A percentile compares a stretch with the other conserved stretches of the same genome.
Conservation (phyloP, 495 filamentous ascomycete species). For the Penicillium nucicola region DNA sequence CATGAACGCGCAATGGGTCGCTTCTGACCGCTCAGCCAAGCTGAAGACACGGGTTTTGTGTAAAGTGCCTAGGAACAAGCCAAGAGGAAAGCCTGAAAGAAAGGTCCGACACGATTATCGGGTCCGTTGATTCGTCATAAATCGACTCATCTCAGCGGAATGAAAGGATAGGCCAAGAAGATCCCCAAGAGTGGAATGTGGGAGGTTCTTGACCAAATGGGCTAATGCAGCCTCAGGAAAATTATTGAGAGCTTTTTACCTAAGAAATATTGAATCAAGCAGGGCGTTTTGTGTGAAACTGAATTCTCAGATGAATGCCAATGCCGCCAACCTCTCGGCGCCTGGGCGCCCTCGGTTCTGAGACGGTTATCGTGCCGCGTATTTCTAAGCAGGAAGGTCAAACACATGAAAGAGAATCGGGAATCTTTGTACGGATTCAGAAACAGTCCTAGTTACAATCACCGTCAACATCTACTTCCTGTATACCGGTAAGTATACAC, state of each 20-base stretch:
- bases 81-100: background rate
- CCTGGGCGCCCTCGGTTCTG: slow-evolving; percentile 27
- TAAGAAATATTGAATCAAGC: slow-evolving; percentile 20
- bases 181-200: background rate
- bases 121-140: background rate
- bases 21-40: slow-evolving; percentile 9
- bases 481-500: no score
- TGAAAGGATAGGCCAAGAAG: background rate
- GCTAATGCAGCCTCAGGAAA: background rate
- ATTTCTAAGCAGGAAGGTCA: no score
- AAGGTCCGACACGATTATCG: background rate
- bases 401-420: no score
- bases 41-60: slow-evolving; percentile 2
- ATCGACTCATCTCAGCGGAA: slow-evolving; percentile 11
- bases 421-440: no score
- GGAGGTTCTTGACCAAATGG: background rate
- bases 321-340: slow-evolving; percentile 29
- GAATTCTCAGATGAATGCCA: slow-evolving; percentile 23
- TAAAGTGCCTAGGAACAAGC: background rate
- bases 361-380: slow-evolving; percentile 3
- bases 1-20: slow-evolving; percentile 5
- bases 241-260: slow-evolving; percentile 12
- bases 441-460: no score
- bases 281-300: slow-evolving; percentile 4
- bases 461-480: no score